phyloP scores from a whole-genome alignment of 495 filamentous ascomycete species.

The Penicillium herquei region DNA sequence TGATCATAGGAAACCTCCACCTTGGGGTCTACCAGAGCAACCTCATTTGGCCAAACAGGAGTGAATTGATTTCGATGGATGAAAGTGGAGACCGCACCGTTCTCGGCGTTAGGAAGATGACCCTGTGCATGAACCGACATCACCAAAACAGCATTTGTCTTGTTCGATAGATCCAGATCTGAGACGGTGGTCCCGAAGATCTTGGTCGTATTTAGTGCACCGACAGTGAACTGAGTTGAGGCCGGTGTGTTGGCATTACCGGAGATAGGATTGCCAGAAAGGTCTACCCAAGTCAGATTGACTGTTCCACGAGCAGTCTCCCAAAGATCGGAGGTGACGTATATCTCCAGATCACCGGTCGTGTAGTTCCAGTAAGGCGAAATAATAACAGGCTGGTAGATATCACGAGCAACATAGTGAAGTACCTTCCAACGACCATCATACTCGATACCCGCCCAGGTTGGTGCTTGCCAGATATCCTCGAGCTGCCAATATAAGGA shows the following conservation, averaged over 20 bases:
- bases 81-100: conserved; percentile 38
- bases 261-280: conserved; percentile 34
- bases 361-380: conserved; percentile 60
- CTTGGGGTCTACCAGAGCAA: conserved; percentile 55
- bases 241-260: conserved; percentile 32
- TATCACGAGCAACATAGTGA: conserved; percentile 59
- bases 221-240: conserved; percentile 49
- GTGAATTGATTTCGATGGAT: conserved; percentile 58
- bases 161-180: conserved; percentile 33
- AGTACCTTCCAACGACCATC: conserved; percentile 66
- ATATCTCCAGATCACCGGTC: conserved; percentile 54
- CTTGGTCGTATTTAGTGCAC: conserved; percentile 59
- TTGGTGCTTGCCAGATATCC: conserved; percentile 68
- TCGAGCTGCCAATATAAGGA: conserved; percentile 69
- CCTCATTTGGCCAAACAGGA: conserved; percentile 49
- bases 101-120: conserved; percentile 50
- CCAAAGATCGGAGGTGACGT: conserved; percentile 54
- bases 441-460: conserved; percentile 65
- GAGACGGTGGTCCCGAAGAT: conserved; percentile 45
- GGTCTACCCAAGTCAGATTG: conserved; percentile 37
- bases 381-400: conserved; percentile 60
- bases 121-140: conserved; percentile 55
- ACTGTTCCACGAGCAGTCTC: conserved; percentile 31
- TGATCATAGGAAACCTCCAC: conserved; percentile 45
- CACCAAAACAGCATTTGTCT: conserved; percentile 50